These are phyloP conservation scores for Voacanga thouarsii DNA, from an alignment of 257 asterid genomes.

Conservation along the genomic window DNA sequence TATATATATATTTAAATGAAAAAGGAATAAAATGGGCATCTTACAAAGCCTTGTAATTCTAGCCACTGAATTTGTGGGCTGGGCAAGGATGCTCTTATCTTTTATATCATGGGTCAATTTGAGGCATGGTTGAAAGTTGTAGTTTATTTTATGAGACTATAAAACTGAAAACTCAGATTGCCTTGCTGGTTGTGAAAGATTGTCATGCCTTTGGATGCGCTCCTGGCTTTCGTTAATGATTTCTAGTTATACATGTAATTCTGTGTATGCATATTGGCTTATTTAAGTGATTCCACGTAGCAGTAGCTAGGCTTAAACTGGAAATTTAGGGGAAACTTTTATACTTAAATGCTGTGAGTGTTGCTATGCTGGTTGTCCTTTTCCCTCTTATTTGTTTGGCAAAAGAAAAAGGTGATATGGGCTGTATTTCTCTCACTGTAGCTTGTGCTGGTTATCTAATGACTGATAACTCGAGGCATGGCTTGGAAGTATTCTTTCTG, in stretches of 20 bases:
- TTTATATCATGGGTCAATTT: background rate
- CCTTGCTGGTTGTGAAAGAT: background rate
- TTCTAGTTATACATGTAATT: no score
- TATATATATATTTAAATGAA: background rate
- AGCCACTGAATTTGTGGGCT: background rate
- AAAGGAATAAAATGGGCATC: background rate
- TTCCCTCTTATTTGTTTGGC: no score
- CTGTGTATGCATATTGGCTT: no score
- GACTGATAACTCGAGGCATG: constrained; percentile 21
- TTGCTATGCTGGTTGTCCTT: no score
- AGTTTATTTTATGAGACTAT: background rate
- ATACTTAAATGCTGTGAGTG: no score
- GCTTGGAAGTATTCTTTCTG: background rate
- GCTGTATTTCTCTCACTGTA: background rate
- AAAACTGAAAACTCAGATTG: background rate
- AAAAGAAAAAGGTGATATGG: no score
- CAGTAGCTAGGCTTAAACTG: no score
- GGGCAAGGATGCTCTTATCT: background rate
- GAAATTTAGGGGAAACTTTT: no score
- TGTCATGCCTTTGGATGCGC: background rate
- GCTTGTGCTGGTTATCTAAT: background rate
- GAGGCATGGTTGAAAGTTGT: background rate
- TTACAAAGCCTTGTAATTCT: background rate
- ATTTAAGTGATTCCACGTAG: no score
- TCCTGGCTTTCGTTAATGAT: background rate